Evolutionary conservation across 768 basidiomycete species (phyloP).

Genomic region (Hebeloma cylindrosporum): DNA sequence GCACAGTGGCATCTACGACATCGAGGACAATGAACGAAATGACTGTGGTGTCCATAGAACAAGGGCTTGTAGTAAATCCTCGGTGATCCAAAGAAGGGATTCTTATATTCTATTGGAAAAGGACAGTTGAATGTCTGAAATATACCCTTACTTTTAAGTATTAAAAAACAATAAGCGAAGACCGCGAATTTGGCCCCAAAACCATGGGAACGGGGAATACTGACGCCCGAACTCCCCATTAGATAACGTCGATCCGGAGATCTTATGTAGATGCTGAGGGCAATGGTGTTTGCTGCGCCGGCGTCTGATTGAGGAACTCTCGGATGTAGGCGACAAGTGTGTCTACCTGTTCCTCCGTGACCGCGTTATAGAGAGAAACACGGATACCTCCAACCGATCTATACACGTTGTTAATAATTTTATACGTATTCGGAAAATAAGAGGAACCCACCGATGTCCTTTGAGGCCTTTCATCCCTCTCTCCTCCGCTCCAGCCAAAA

Average conservation of each 20-base stretch:
- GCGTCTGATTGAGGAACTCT: slow-evolving; percentile 42
- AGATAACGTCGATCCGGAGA: background rate
- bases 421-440: slow-evolving; percentile 2
- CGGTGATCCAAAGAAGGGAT: no score
- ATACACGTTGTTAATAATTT: slow-evolving; percentile 2
- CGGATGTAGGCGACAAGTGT: slow-evolving; percentile 57
- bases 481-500: slow-evolving; percentile 78
- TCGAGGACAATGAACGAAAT: no score
- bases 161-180: no score
- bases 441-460: slow-evolving; percentile 77
- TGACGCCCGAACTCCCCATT: background rate
- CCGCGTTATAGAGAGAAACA: slow-evolving; percentile 86
- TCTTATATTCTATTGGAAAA: no score
- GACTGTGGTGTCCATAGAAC: no score
- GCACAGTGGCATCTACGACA: no score
- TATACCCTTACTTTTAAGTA: no score
- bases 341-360: slow-evolving; percentile 74
- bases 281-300: slow-evolving; percentile 18
- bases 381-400: slow-evolving; percentile 77
- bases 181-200: background rate
- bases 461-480: slow-evolving; percentile 83
- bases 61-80: no score
- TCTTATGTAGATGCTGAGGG: slow-evolving; percentile 18
- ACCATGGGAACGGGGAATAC: background rate
- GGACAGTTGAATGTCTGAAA: no score